Percentiles rank a stretch among this genome's conserved stretches.
phyloP scores from a whole-genome alignment of 345 rosid species.

The Mangifera indica region DNA sequence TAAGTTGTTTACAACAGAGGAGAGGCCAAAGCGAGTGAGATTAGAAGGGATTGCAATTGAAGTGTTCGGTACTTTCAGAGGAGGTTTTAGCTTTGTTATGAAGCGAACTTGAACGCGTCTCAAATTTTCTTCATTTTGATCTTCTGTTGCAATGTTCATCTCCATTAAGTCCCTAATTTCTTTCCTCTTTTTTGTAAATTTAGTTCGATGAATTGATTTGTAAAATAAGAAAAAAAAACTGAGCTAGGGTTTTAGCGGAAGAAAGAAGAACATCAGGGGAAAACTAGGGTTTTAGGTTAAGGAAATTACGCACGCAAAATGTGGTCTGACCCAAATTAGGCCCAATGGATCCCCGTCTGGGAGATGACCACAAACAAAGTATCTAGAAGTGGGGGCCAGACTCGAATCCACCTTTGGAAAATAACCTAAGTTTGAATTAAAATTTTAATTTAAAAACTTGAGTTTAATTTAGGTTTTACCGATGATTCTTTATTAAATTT shows the following conservation, averaged over 20 bases:
- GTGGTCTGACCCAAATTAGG: too few relatives aligned
- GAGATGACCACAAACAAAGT: too few relatives aligned
- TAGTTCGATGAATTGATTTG: background rate
- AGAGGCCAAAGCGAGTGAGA: constrained; percentile 83
- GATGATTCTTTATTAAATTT: too few relatives aligned
- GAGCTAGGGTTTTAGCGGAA: constrained; percentile 9
- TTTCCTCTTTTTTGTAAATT: background rate
- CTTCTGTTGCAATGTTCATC: constrained; percentile 33
- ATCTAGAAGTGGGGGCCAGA: too few relatives aligned
- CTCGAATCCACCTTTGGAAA: too few relatives aligned
- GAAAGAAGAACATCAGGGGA: background rate
- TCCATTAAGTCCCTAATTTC: constrained; percentile 24
- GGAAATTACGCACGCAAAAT: too few relatives aligned
- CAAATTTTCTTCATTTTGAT: constrained; percentile 25
- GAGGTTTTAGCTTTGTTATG: constrained; percentile 69
- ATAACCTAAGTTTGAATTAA: too few relatives aligned
- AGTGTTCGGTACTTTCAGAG: constrained; percentile 51
- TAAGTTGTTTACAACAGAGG: constrained; percentile 71
- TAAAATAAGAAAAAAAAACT: background rate
- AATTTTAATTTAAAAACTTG: too few relatives aligned
- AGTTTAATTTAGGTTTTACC: too few relatives aligned
- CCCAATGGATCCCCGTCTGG: too few relatives aligned
- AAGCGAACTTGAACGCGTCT: constrained; percentile 77
- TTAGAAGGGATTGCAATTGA: constrained; percentile 76
- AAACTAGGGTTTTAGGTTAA: constrained; percentile 10